Base-by-base conservation (phyloP, 2,329 filamentous ascomycete genomes). In the Fusarium sp. region DNA sequence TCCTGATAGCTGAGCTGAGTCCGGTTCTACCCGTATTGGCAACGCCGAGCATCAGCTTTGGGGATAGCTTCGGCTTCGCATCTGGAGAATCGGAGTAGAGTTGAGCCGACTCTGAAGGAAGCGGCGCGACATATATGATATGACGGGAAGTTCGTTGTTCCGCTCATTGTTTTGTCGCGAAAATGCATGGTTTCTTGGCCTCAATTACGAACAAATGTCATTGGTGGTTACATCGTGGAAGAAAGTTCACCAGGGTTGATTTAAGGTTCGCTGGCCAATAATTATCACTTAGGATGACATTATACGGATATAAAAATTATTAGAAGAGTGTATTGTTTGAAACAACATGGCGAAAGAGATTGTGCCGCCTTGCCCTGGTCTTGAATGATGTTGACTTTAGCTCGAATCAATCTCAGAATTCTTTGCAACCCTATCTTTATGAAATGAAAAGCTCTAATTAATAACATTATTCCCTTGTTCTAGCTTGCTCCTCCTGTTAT, bases 1-100 rank as follows among this genome's bases (percentile, higher is more conserved):
- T 25, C 29, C 7, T 31, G 14, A 42, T 17, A 20, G 38, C 15
- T 33, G 53, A 39, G 5, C 14, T 25, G 42, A 57, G 35, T 53
- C 67, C 67, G 67, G 54, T 70, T 70, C 49, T 31, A 61, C 67
- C 67, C 67, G 67, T 33, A 5, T 17, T 27, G 44, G 20, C 41
- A 29, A 17, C 29, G 42, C 41, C 27, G 35, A 38, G 12, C 17
- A 29, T n/a, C 10, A 53, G 46, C 31, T 69, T 55, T 45, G 33
- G 54, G 66, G 22, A 59, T 52, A 42, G 42, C 54, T 62, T 65
- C 54, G 53, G 47, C 25, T n/a, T 44, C 42, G 53, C 42, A 22
- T 54, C 45, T 45, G 18, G 22, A 20, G 25, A 42, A 4, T 53
- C 67, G 67, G 67, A 47, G 12, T 18, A 31, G 36, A 50, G 25